Conservation (phyloP, 2,329 filamentous ascomycete species). For the Alternaria sp. region DNA sequence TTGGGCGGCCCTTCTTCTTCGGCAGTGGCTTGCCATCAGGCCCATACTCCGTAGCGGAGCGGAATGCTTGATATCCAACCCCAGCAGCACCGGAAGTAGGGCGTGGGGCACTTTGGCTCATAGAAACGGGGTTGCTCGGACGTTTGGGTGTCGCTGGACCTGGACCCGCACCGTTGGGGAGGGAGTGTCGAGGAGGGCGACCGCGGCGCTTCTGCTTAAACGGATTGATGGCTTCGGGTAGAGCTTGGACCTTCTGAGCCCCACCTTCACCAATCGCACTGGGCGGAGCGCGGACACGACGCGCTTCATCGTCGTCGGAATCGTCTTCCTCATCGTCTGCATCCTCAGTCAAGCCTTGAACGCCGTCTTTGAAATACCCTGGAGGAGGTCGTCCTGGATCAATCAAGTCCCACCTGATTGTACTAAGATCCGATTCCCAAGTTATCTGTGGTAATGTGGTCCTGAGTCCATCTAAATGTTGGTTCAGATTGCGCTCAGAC, state of each 20-base stretch:
- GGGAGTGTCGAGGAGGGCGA: conserved; percentile 44
- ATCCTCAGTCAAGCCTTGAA: conserved; percentile 37
- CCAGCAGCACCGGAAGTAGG: conserved; percentile 19
- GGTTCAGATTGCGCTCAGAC: conserved; percentile 63
- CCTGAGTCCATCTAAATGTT: conserved; percentile 60
- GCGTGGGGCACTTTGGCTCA: conserved; percentile 37
- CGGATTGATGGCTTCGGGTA: conserved; percentile 39
- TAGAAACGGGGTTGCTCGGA: conserved; percentile 17
- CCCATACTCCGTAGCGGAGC: conserved; percentile 31
- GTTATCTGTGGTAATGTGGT: conserved; percentile 53
- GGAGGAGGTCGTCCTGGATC: conserved; percentile 60
- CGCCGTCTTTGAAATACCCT: conserved; percentile 38
- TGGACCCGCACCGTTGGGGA: conserved; percentile 25
- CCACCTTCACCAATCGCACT: conserved; percentile 30
- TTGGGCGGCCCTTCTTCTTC: conserved; percentile 55
- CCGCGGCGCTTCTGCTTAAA: conserved; percentile 43
- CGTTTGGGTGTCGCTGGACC: conserved; percentile 24
- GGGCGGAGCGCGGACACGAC: conserved; percentile 17
- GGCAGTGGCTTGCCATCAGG: conserved; percentile 47
- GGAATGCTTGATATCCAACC: conserved; percentile 54
- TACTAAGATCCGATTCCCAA: conserved; percentile 59
- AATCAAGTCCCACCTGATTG: conserved; percentile 67
- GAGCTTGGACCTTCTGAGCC: conserved; percentile 34
- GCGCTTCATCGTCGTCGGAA: conserved; percentile 40
- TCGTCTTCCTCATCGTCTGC: conserved; percentile 45